Evolutionary conservation across 2,329 filamentous ascomycete species (phyloP).

Genomic region (Huntiella moniliformis): DNA sequence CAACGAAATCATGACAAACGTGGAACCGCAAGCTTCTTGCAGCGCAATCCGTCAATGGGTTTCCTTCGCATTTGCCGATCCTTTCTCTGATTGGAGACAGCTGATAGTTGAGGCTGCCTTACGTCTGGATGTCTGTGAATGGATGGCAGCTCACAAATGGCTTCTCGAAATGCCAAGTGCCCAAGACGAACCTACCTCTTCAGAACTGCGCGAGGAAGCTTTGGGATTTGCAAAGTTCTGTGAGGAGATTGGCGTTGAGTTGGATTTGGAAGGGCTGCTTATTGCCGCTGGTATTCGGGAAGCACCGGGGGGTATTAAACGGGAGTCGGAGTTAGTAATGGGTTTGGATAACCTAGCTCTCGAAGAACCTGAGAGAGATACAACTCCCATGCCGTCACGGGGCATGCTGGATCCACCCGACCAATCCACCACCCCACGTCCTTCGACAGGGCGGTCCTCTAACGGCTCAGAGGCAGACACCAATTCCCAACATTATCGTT

Average conservation of each 20-base stretch:
- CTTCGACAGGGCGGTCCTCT: no score
- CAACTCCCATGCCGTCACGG: no score
- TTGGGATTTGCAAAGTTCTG: slow-evolving; percentile 5
- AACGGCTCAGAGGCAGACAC: no score
- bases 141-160: slow-evolving; percentile 4
- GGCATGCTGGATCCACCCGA: no score
- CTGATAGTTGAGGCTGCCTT: slow-evolving; percentile 8
- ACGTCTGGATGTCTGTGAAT: slow-evolving; percentile 1
- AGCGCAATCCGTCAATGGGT: slow-evolving; percentile 8
- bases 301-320: no score
- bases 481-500: no score
- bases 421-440: no score
- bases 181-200: neutral
- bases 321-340: no score
- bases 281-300: neutral
- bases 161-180: slow-evolving; percentile 3
- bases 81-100: slow-evolving; percentile 2
- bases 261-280: neutral
- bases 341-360: no score
- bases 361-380: no score
- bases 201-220: slow-evolving; percentile 4
- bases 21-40: slow-evolving; percentile 31
- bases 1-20: slow-evolving; percentile 78
- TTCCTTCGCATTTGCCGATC: slow-evolving; percentile 9
- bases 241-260: neutral